Evolutionary conservation across 1,284 basidiomycete species (phyloP).

Genomic region (Naganishia liquefaciens): DNA sequence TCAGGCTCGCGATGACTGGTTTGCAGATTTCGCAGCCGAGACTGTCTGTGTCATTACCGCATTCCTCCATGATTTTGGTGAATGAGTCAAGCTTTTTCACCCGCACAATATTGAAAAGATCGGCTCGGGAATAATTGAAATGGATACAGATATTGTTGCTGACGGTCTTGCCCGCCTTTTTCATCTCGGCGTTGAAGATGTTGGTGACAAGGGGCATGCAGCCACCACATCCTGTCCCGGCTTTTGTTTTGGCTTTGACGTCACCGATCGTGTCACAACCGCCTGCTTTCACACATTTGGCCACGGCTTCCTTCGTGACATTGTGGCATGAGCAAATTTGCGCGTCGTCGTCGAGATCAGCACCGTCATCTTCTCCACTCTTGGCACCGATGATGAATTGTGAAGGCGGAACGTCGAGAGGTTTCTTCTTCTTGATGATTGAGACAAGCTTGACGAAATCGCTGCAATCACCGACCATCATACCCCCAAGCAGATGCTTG

Average conservation of each 20-base stretch:
- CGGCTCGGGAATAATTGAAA: slow-evolving; percentile 67
- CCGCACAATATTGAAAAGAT: slow-evolving; percentile 69
- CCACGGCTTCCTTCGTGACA: slow-evolving; percentile 65
- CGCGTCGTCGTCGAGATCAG: slow-evolving; percentile 69
- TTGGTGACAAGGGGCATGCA: slow-evolving; percentile 64
- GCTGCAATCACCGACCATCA: slow-evolving; percentile 75
- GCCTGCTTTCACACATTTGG: slow-evolving; percentile 59
- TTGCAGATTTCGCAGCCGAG: slow-evolving; percentile 74
- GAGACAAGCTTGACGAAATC: slow-evolving; percentile 68
- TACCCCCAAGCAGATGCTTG: slow-evolving; percentile 71
- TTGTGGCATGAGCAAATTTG: slow-evolving; percentile 63
- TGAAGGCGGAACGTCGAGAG: slow-evolving; percentile 65
- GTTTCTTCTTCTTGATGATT: slow-evolving; percentile 72
- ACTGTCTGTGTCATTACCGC: slow-evolving; percentile 59
- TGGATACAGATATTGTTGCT: slow-evolving; percentile 69
- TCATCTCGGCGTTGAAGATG: slow-evolving; percentile 68
- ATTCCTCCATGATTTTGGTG: slow-evolving; percentile 60
- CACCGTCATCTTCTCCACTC: slow-evolving; percentile 62
- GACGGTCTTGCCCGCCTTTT: slow-evolving; percentile 65
- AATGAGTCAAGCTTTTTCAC: slow-evolving; percentile 67
- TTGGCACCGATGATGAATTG: slow-evolving; percentile 67
- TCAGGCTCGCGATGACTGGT: slow-evolving; percentile 67
- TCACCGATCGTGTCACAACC: slow-evolving; percentile 61
- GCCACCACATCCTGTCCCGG: slow-evolving; percentile 72
- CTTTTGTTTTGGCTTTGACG: slow-evolving; percentile 70